Conservation (phyloP, 2,329 filamentous ascomycete species). For the Epichloe typhina region DNA sequence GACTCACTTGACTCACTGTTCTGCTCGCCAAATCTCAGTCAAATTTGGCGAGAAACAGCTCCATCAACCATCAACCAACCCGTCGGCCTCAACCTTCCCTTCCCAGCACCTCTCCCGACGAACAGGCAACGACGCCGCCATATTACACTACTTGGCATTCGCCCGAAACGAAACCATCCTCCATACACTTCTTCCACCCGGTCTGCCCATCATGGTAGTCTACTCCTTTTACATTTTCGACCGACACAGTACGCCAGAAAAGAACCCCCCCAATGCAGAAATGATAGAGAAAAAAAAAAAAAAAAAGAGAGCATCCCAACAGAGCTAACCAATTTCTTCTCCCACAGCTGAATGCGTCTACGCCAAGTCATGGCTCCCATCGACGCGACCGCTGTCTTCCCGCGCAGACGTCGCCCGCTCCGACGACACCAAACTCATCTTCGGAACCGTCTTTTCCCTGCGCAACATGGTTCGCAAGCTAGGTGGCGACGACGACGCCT, state of each 20-base stretch:
- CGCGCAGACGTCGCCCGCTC: slow-evolving; percentile 36
- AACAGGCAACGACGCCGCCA: too few species aligned
- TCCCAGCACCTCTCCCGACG: too few species aligned
- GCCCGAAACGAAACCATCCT: too few species aligned
- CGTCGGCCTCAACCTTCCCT: too few species aligned
- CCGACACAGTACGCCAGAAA: slow-evolving; percentile 65
- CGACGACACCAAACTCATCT: slow-evolving; percentile 93
- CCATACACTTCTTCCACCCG: background rate
- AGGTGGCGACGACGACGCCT: slow-evolving; percentile 85
- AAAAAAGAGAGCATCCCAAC: background rate
- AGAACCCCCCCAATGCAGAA: background rate
- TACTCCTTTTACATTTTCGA: slow-evolving; percentile 99
- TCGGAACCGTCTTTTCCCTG: slow-evolving; percentile 90
- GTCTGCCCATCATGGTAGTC: slow-evolving; percentile 57
- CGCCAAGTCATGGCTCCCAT: slow-evolving; percentile 67
- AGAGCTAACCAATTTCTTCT: background rate
- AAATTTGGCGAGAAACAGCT: too few species aligned
- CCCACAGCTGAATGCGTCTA: slow-evolving; percentile 88
- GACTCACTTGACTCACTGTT: too few species aligned
- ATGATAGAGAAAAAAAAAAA: too few species aligned
- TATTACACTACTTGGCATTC: too few species aligned
- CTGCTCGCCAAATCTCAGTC: too few species aligned
- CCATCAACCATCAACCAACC: too few species aligned
- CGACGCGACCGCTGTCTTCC: slow-evolving; percentile 23
- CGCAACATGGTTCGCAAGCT: slow-evolving; percentile 95